phyloP scores from a whole-genome alignment of 2,329 filamentous ascomycete species.

The Pseudogymnoascus verrucosus region DNA sequence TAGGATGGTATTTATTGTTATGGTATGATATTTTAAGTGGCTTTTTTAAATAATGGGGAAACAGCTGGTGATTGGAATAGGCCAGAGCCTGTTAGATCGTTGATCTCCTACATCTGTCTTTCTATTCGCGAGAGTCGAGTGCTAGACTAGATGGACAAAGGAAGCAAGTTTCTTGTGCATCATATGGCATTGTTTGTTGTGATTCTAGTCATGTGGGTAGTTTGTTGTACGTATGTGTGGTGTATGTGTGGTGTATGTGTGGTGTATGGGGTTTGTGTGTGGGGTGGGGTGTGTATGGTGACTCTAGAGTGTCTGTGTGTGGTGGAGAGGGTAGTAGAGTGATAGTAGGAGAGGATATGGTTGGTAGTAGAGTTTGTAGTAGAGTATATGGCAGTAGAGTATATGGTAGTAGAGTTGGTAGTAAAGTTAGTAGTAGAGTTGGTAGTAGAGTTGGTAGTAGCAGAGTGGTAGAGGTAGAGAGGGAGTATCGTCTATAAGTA shows the following conservation, averaged over 20 bases:
- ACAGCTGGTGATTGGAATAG: neutral
- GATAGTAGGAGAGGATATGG: too few species aligned
- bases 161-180: neutral
- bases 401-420: too few species aligned
- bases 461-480: too few species aligned
- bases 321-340: neutral
- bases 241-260: too few species aligned
- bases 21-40: neutral
- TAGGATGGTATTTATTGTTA: neutral
- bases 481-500: neutral
- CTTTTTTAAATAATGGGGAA: neutral
- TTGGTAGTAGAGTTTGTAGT: too few species aligned
- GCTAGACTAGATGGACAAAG: neutral
- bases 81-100: neutral
- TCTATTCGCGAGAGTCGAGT: neutral
- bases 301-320: neutral
- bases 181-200: neutral
- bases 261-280: neutral
- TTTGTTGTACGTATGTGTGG: neutral
- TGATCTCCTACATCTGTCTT: neutral
- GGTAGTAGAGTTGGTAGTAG: too few species aligned
- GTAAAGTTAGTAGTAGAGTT: too few species aligned
- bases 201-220: neutral
- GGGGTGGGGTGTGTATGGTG: neutral
- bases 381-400: too few species aligned